phyloP scores from a whole-genome alignment of 768 basidiomycete species.

The Lyophyllum atratum region DNA sequence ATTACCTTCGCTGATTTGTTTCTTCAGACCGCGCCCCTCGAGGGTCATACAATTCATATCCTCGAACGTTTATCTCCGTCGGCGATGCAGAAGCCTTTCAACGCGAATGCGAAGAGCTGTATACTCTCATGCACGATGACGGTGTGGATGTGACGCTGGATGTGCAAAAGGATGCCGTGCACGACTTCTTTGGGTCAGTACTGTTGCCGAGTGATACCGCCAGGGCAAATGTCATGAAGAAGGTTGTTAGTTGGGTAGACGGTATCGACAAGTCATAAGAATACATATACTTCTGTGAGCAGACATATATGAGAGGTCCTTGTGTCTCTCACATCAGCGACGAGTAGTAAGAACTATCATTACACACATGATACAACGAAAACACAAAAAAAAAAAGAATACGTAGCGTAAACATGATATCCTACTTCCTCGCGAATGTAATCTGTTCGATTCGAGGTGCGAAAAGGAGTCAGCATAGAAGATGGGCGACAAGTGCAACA shows the following conservation, averaged over 20 bases:
- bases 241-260: not conserved
- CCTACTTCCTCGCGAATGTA: slow-evolving; percentile 73
- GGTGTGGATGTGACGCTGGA: slow-evolving; percentile 22
- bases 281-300: not conserved
- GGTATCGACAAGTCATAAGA: not conserved
- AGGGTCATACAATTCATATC: slow-evolving; percentile 18
- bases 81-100: slow-evolving; percentile 20
- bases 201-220: not conserved
- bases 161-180: slow-evolving; percentile 23
- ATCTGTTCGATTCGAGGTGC: too few species aligned
- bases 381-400: slow-evolving; percentile 5
- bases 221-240: not conserved
- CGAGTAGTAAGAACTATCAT: not conserved
- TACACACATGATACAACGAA: slow-evolving; percentile 3
- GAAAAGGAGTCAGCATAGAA: slow-evolving; percentile 6
- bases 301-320: not conserved
- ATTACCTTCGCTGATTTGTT: not conserved
- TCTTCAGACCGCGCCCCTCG: slow-evolving; percentile 12
- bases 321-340: not conserved
- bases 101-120: slow-evolving; percentile 20
- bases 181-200: slow-evolving; percentile 18
- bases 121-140: slow-evolving; percentile 16
- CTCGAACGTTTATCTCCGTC: slow-evolving; percentile 21
- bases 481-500: not conserved
- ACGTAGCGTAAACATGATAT: not conserved